Percentiles rank a stretch among this genome's conserved stretches.
phyloP scores from a whole-genome alignment of 2,329 filamentous ascomycete genomes.

The Chaetomium globosum region DNA sequence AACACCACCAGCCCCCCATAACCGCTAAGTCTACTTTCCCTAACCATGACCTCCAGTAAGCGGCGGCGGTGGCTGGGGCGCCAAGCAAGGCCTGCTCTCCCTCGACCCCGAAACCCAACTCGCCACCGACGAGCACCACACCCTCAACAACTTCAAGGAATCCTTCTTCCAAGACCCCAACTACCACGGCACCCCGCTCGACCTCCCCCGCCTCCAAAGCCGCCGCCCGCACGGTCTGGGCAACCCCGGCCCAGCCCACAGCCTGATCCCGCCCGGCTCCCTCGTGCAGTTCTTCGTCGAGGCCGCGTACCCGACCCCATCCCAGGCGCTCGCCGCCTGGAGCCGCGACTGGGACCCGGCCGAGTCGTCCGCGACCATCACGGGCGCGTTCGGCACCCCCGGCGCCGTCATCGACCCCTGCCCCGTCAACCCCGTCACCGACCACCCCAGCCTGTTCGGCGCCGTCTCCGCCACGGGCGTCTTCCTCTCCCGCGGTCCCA shows the following conservation, averaged over 20 bases:
- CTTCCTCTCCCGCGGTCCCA: conserved; percentile 43
- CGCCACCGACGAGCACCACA: conserved; percentile 52
- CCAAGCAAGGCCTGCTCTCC: conserved; percentile 76
- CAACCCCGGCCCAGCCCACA: too few relatives aligned
- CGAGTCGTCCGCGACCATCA: not conserved
- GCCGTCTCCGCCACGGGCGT: conserved; percentile 60
- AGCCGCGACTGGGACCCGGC: not conserved
- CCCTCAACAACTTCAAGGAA: conserved; percentile 57
- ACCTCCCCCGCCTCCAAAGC: conserved; percentile 59
- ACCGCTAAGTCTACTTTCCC: not conserved
- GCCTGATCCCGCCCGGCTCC: conserved; percentile 53
- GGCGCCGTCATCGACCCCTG: not conserved
- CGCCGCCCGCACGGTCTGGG: conserved; percentile 49
- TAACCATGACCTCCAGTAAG: conserved; percentile 56
- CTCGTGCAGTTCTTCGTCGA: conserved; percentile 66
- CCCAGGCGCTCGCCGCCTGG: too few relatives aligned
- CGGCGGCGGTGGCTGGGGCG: conserved; percentile 82
- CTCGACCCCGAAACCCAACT: conserved; percentile 70
- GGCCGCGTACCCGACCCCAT: conserved; percentile 12
- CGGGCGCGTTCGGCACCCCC: conserved; percentile 19
- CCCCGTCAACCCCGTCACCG: not conserved
- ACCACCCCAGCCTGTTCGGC: conserved; percentile 55
- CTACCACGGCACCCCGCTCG: conserved; percentile 60
- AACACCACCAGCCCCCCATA: not conserved
- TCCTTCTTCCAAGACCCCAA: conserved; percentile 53